These are phyloP conservation scores for Tricholoma bakamatsutake DNA, from an alignment of 768 basidiomycete species.

Conservation along the genomic window DNA sequence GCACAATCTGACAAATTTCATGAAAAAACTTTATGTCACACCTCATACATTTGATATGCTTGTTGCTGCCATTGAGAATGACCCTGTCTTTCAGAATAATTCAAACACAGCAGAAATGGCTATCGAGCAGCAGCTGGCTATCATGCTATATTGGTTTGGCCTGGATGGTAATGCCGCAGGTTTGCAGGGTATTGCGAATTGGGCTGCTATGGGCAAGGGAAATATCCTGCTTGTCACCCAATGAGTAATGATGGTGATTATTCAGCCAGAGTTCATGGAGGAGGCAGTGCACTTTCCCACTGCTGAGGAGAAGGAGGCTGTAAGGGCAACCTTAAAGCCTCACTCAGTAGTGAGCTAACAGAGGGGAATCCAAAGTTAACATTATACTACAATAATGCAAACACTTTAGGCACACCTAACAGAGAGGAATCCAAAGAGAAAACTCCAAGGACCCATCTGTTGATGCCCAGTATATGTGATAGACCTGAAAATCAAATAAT, in stretches of 20 bases:
- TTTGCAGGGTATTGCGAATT: conserved; percentile 14
- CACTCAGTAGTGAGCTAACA: too few relatives aligned
- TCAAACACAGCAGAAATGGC: too few relatives aligned
- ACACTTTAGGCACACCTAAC: too few relatives aligned
- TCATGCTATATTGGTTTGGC: conserved; percentile 9
- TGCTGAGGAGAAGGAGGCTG: neutral
- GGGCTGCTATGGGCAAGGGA: conserved; percentile 13
- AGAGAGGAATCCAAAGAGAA: too few relatives aligned
- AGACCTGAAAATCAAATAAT: too few relatives aligned
- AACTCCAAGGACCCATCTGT: too few relatives aligned
- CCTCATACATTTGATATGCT: conserved; percentile 3
- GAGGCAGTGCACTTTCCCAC: neutral
- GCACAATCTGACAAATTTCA: conserved; percentile 6
- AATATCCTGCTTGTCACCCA: conserved; percentile 12
- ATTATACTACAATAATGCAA: too few relatives aligned
- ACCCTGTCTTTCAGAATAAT: too few relatives aligned
- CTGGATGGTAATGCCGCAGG: conserved; percentile 15
- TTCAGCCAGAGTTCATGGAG: neutral
- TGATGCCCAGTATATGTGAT: too few relatives aligned
- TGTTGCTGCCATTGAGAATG: too few relatives aligned
- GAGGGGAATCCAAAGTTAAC: too few relatives aligned
- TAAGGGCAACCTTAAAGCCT: too few relatives aligned
- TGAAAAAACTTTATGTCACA: conserved; percentile 4
- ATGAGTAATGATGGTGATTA: neutral
- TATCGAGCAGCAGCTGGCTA: neutral